These are phyloP conservation scores for Onygenales sp. DNA, from an alignment of 2,329 filamentous ascomycete genomes.

Conservation along the genomic window DNA sequence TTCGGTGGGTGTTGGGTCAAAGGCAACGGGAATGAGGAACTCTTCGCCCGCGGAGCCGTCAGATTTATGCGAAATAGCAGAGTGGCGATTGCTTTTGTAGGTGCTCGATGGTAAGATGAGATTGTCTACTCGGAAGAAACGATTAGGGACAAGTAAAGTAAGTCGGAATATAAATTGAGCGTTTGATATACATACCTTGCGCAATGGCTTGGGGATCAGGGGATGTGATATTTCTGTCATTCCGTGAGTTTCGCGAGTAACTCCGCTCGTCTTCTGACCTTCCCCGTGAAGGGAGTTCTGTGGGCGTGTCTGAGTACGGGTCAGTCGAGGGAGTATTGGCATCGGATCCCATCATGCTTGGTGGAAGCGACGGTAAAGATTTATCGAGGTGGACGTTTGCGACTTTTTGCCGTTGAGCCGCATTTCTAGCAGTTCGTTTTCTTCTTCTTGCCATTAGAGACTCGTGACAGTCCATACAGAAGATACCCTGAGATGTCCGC, in stretches of 20 bases:
- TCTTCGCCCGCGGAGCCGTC: slow-evolving; percentile 53
- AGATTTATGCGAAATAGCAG: slow-evolving; percentile 50
- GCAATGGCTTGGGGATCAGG: slow-evolving; percentile 17
- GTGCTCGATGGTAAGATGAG: slow-evolving; percentile 63
- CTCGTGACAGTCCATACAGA: slow-evolving; percentile 98
- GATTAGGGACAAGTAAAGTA: not conserved
- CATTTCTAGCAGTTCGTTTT: slow-evolving; percentile 46
- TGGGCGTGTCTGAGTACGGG: slow-evolving; percentile 55
- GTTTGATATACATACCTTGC: slow-evolving; percentile 18
- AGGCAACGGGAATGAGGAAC: slow-evolving; percentile 66
- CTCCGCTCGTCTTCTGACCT: slow-evolving; percentile 12
- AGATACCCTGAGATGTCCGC: slow-evolving; percentile 93
- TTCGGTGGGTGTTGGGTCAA: slow-evolving; percentile 58
- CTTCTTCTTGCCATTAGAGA: slow-evolving; percentile 86
- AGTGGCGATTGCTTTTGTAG: slow-evolving; percentile 71
- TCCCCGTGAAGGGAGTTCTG: slow-evolving; percentile 17
- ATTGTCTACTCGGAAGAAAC: slow-evolving; percentile 36
- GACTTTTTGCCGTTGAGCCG: slow-evolving; percentile 18
- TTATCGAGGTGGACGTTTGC: slow-evolving; percentile 66
- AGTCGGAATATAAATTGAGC: not conserved
- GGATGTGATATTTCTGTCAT: slow-evolving; percentile 18
- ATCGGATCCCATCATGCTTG: slow-evolving; percentile 52
- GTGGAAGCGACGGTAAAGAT: slow-evolving; percentile 81
- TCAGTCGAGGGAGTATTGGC: slow-evolving; percentile 48
- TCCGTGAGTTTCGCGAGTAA: slow-evolving; percentile 17